Evolutionary conservation across 2,329 filamentous ascomycete genomes (phyloP), one percentile per base, ranked within the genome.

Genomic region (Magnaporthiopsis incrustans): DNA sequence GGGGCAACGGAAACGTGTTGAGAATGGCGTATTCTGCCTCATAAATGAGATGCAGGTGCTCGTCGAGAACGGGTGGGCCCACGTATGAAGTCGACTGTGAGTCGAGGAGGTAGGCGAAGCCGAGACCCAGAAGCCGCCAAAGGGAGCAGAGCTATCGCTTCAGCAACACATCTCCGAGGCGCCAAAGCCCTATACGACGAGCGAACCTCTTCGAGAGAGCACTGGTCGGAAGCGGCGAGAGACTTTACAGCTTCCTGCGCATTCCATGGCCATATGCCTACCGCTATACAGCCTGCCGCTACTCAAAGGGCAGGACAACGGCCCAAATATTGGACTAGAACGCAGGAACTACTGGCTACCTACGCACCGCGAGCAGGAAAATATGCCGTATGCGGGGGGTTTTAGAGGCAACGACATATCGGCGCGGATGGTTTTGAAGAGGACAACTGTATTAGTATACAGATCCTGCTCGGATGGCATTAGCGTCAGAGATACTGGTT

Each of bases 41-140:
- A 82, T 85, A 64, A 81, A 85, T 68, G 83, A 85, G 73, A 85
- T 84, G 81, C 82, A 85, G 69, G 81, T 86, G 67, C 77, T 85
- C 73, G 82, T 80, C 71, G 73, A 76, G 68, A 85, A 85, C 70
- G 83, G 83, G 33, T 86, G 83, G 83, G 82, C 80, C 66, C 83
- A 86, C 73, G 72, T 85, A 62, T 85, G 61, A 67, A n/a, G 44
- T 53, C n/a, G 44, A 25, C 44, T 3, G n/a, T n/a, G 44, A 25
- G 22, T 53, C n/a, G 44, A 25, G 18, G 7, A 22, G n/a, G n/a
- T 18, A n/a, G n/a, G 18, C 18, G 44, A 53, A 53, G 7, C 44
- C 7, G 8, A 53, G 15, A 4, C 5, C 44, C 8, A n/a, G 22
- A 25, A 25, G 44, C 2, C 6, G 22, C 8, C 10, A 8, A 53